phyloP scores from a whole-genome alignment of 495 filamentous ascomycete species.

The Physcia stellaris region DNA sequence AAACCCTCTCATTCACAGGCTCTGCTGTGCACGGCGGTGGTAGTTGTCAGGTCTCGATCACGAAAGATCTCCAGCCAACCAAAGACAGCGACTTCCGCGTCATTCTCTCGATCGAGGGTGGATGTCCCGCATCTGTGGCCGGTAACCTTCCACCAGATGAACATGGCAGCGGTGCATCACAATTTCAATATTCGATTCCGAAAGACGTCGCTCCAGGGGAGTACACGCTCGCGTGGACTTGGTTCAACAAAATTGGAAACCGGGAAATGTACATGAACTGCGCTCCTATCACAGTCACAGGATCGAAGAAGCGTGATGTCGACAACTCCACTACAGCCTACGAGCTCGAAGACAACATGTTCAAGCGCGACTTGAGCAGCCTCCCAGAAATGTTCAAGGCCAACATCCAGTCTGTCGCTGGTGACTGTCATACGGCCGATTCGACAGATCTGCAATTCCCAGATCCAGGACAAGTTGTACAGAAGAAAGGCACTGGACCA shows the following conservation, averaged over 20 bases:
- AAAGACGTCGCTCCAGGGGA: slow-evolving; percentile 29
- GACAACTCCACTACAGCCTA: slow-evolving; percentile 18
- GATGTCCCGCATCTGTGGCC: slow-evolving; percentile 47
- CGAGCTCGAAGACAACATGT: slow-evolving; percentile 18
- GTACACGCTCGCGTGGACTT: slow-evolving; percentile 69
- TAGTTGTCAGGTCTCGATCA: slow-evolving; percentile 74
- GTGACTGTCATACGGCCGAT: slow-evolving; percentile 14
- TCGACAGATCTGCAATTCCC: neutral
- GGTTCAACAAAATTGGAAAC: slow-evolving; percentile 84
- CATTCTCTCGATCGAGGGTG: slow-evolving; percentile 71
- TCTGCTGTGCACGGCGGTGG: slow-evolving; percentile 70
- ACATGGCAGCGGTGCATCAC: slow-evolving; percentile 13
- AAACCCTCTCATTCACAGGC: slow-evolving; percentile 41
- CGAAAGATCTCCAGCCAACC: slow-evolving; percentile 51
- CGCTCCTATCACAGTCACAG: too few species aligned
- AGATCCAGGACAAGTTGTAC: neutral
- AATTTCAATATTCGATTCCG: slow-evolving; percentile 36
- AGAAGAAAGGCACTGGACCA: slow-evolving; percentile 2
- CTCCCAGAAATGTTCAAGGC: slow-evolving; percentile 73
- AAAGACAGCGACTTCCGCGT: slow-evolving; percentile 56
- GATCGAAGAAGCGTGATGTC: slow-evolving; percentile 55
- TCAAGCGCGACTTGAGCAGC: slow-evolving; percentile 32
- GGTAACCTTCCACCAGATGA: slow-evolving; percentile 23
- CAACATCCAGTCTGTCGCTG: slow-evolving; percentile 41
- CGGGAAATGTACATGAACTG: slow-evolving; percentile 97